Evolutionary conservation across 2,329 filamentous ascomycete species (phyloP).

Genomic region (Alternaria gaisen): DNA sequence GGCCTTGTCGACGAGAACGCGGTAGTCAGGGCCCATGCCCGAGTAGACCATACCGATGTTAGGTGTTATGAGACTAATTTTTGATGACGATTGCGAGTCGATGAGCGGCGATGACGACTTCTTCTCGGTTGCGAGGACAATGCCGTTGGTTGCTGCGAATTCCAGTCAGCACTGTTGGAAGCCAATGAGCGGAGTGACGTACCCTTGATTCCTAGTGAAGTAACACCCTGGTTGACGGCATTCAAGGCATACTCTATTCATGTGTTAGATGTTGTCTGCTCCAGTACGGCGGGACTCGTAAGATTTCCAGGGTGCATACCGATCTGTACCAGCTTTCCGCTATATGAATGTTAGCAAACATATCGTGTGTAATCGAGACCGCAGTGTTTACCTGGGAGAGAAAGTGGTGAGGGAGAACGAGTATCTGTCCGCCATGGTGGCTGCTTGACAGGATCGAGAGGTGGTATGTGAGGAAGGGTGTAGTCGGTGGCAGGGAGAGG

Average conservation of each 20-base stretch:
- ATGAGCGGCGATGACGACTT: slow-evolving; percentile 98
- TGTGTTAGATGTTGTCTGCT: slow-evolving; percentile 25
- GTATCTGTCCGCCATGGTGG: slow-evolving; percentile 92
- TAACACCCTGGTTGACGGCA: slow-evolving; percentile 98
- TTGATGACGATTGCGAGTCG: slow-evolving; percentile 92
- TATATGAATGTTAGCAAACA: slow-evolving; percentile 62
- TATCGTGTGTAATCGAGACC: slow-evolving; percentile 35
- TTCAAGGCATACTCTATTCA: slow-evolving; percentile 94
- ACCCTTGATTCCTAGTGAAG: slow-evolving; percentile 98
- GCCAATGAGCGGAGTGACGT: slow-evolving; percentile 28
- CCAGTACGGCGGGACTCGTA: neutral
- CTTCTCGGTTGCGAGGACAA: slow-evolving; percentile 98
- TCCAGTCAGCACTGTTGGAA: slow-evolving; percentile 12
- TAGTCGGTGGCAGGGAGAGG: slow-evolving; percentile 9
- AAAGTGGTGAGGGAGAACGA: slow-evolving; percentile 99
- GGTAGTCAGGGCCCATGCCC: slow-evolving; percentile 98
- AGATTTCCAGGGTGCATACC: slow-evolving; percentile 63
- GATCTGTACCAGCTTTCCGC: slow-evolving; percentile 99
- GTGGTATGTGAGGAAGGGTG: slow-evolving; percentile 5
- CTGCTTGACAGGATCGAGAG: slow-evolving; percentile 7
- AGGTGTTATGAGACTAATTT: slow-evolving; percentile 97
- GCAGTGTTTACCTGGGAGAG: slow-evolving; percentile 85
- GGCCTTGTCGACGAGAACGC: slow-evolving; percentile 95
- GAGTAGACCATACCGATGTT: slow-evolving; percentile 99
- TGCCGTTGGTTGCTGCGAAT: slow-evolving; percentile 89